phyloP scores from a whole-genome alignment of 164 flowering plant genomes.

The Amborella trichopoda region DNA sequence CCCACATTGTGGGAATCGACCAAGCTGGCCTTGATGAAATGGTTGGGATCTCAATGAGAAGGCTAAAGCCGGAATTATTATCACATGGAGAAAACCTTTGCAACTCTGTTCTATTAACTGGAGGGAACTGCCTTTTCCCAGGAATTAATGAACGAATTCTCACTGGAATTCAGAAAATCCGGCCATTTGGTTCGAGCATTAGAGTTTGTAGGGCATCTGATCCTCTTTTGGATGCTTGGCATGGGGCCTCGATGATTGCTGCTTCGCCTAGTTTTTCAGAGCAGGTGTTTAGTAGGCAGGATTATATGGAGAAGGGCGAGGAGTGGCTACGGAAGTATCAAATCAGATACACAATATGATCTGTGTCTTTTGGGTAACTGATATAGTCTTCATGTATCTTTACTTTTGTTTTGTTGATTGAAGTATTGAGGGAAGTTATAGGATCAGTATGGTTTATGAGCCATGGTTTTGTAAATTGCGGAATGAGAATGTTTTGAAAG shows the following conservation, averaged over 20 bases:
- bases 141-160: slow-evolving; percentile 76
- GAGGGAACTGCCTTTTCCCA: slow-evolving; percentile 74
- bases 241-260: slow-evolving; percentile 76
- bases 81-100: slow-evolving; percentile 44
- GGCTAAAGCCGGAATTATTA: slow-evolving; percentile 30
- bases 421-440: no score
- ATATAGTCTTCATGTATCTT: no score
- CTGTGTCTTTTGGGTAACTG: no score
- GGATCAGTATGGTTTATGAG: no score
- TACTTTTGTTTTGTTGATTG: no score
- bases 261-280: slow-evolving; percentile 31
- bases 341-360: slow-evolving; percentile 45
- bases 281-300: slow-evolving; percentile 63
- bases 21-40: slow-evolving; percentile 95
- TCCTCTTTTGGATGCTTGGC: slow-evolving; percentile 91
- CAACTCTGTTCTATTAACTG: slow-evolving; percentile 66
- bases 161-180: slow-evolving; percentile 74
- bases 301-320: slow-evolving; percentile 85
- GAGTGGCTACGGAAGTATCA: slow-evolving; percentile 72
- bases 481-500: no score
- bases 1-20: slow-evolving; percentile 72
- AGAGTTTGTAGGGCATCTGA: slow-evolving; percentile 55
- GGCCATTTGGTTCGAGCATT: slow-evolving; percentile 73
- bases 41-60: slow-evolving; percentile 67
- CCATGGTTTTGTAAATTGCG: no score